These are phyloP conservation scores for Aspergillus fumigatiaffinis DNA, from an alignment of 2,329 filamentous ascomycete species.

Conservation along the genomic window DNA sequence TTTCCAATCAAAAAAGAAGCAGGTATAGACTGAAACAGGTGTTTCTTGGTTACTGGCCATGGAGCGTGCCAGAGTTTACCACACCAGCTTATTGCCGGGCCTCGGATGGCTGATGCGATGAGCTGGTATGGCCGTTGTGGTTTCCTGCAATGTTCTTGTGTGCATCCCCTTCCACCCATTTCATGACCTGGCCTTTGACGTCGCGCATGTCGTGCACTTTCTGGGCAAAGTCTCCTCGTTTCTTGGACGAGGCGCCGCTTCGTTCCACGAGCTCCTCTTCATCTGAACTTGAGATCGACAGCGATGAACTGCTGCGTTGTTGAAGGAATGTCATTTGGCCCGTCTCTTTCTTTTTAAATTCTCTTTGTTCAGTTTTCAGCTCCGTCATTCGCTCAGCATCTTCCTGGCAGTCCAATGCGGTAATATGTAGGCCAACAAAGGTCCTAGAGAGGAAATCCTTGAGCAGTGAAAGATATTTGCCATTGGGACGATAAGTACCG, in stretches of 20 bases:
- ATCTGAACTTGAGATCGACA: slow-evolving; percentile 54
- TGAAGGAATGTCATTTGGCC: slow-evolving; percentile 54
- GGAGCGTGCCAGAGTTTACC: not conserved
- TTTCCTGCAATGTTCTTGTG: slow-evolving; percentile 7
- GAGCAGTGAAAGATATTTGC: slow-evolving; percentile 67
- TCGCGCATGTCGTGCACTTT: slow-evolving; percentile 36
- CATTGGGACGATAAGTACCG: slow-evolving; percentile 87
- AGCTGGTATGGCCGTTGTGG: not conserved
- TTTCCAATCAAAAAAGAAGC: too few species aligned
- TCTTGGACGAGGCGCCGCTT: slow-evolving; percentile 19
- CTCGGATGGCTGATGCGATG: not conserved
- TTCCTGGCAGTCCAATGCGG: slow-evolving; percentile 66
- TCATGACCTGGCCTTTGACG: slow-evolving; percentile 33
- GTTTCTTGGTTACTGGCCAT: not conserved
- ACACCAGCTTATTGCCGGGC: not conserved
- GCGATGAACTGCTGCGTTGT: slow-evolving; percentile 42
- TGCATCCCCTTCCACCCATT: slow-evolving; percentile 31
- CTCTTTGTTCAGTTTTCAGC: slow-evolving; percentile 72
- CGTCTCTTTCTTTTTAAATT: slow-evolving; percentile 64
- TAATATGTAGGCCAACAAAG: slow-evolving; percentile 71
- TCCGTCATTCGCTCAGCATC: slow-evolving; percentile 68
- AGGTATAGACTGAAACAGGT: too few species aligned
- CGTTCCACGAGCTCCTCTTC: slow-evolving; percentile 54
- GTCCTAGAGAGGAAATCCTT: slow-evolving; percentile 67
- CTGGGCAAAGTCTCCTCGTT: slow-evolving; percentile 25